A percentile compares a stretch with the other conserved stretches of the same genome.
Evolutionary conservation across 1,284 basidiomycete species (phyloP).

Genomic region (Xerocomus minutiporus): DNA sequence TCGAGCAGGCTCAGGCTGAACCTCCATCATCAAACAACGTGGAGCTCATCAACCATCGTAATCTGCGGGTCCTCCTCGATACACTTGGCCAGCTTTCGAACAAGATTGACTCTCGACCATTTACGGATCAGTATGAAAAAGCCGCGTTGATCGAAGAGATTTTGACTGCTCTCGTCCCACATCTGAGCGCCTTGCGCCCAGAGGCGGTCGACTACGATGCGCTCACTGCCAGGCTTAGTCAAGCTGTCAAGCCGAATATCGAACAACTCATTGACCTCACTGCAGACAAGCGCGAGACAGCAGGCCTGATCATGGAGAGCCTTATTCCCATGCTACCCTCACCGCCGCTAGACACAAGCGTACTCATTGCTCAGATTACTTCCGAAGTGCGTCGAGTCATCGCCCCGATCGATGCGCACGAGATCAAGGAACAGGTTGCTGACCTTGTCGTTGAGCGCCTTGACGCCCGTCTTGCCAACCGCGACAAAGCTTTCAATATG

Average conservation of each 20-base stretch:
- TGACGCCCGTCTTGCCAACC: constrained; percentile 70
- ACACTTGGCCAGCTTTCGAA: constrained; percentile 57
- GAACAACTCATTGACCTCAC: constrained; percentile 80
- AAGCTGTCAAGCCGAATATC: constrained; percentile 83
- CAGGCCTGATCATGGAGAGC: constrained; percentile 70
- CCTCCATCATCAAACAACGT: constrained; percentile 17
- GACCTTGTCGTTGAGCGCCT: constrained; percentile 79
- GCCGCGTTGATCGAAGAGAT: constrained; percentile 57
- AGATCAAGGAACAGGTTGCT: constrained; percentile 80
- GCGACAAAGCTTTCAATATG: constrained; percentile 64
- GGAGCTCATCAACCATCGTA: constrained; percentile 46
- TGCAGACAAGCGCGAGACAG: constrained; percentile 81
- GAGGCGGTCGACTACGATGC: constrained; percentile 73
- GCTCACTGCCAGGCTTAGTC: constrained; percentile 66
- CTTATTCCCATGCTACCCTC: constrained; percentile 61
- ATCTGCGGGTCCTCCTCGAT: constrained; percentile 53
- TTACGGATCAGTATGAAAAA: constrained; percentile 41
- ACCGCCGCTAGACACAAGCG: constrained; percentile 49
- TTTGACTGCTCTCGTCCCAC: constrained; percentile 55
- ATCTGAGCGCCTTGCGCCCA: constrained; percentile 51
- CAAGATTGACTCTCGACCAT: constrained; percentile 49
- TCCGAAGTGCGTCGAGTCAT: constrained; percentile 65
- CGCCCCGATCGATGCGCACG: constrained; percentile 71
- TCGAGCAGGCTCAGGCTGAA: constrained; percentile 31
- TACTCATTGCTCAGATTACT: constrained; percentile 54